Base-by-base conservation (phyloP, 2,329 filamentous ascomycete genomes). In the Hortaea werneckii region DNA sequence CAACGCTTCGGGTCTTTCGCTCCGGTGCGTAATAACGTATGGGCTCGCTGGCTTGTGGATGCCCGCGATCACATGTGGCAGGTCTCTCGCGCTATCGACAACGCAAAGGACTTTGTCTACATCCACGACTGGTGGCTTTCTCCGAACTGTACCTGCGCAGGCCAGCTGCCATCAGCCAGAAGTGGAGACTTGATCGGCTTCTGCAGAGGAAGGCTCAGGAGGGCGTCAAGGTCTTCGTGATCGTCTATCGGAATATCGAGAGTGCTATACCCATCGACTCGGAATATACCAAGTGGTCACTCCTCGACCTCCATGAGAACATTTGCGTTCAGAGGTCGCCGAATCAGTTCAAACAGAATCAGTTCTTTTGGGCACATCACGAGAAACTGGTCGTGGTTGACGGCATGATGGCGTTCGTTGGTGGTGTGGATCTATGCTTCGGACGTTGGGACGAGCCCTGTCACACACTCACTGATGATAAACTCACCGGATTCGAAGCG, bases 111-210 rank as follows among this genome's bases (percentile, higher is more conserved):
- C 68, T 90, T 96, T 50, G 90, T 98, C 56, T 96, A 96, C 66
- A 96, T 98, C 51, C 92, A 98, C 64, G 92, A 96, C 65, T 98
- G 92, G 92, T 98, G 92, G 92, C 70, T 98, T 37, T 95, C 87
- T 56, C 92, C 1, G 90, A 98, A 66, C 71, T 98, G 39, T 98
- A 98, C 69, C 83, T 96, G 81, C 80, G 92, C 49, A 79, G 92
- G 47, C 92, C 92, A 44, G 85, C 92, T 26, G 88, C 87, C 40
- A 95, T 96, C 67, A 95, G 89, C 61, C 90, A 96, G 64, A 95
- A 95, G 67, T 98, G 92, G 92, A 82, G 92, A 44, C 76, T 98
- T 6, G 92, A 98, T 66, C 78, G 92, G 58, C 74, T 98, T 8
- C 74, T 98, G n/a, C 87, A 95, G 64, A 82, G 82, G 54, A 98